Base-by-base conservation (phyloP, 805 yeast genomes). In the Saturnispora dispora region DNA sequence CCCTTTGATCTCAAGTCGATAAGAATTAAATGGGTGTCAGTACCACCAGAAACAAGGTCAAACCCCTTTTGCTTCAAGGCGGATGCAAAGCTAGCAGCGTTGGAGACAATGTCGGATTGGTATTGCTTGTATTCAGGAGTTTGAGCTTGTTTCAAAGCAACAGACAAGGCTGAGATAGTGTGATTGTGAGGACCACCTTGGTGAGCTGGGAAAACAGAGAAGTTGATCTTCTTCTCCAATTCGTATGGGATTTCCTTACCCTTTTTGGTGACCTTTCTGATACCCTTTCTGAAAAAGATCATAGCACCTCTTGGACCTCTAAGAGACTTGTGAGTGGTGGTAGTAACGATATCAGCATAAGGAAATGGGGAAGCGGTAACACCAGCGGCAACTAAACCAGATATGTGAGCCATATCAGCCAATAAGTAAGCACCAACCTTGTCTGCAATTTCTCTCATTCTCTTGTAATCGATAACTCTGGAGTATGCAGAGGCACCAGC, bases 141-240 rank as follows among this genome's bases (percentile, higher is more conserved):
- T 57, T 81, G 77, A 55, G 96, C 95, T 76, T 93, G 99, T 70
- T 89, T 89, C 68, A 93, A 81, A 48, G 99, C 98, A 57, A 90
- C 93, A 17, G 98, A 97, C 63, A 93, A 75, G 35, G 98, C 99
- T 60, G 97, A 85, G 68, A 93, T 93, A 60, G 99, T 93, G 75
- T 93, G 99, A 78, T 93, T 93, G 75, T 93, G 98, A 63, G 99
- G 99, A 69, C 99, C 99, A 77, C 99, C 99, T 77, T 93, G 99
- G 73, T 93, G 99, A 60, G 96, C 99, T 64, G 99, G 99, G 91
- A 93, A 93, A 51, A 93, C 99, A 9, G 97, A 89, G 71, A 93
- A 93, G 79, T 93, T 93, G 73, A 93, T 90, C 69, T 88, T 88
- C 71, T 81, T 84, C 73, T 93, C 98, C 70, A 93, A 81, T 63